Evolutionary conservation across 78 protist species (phyloP).

Genomic region (Pigoraptor vietnamica): DNA sequence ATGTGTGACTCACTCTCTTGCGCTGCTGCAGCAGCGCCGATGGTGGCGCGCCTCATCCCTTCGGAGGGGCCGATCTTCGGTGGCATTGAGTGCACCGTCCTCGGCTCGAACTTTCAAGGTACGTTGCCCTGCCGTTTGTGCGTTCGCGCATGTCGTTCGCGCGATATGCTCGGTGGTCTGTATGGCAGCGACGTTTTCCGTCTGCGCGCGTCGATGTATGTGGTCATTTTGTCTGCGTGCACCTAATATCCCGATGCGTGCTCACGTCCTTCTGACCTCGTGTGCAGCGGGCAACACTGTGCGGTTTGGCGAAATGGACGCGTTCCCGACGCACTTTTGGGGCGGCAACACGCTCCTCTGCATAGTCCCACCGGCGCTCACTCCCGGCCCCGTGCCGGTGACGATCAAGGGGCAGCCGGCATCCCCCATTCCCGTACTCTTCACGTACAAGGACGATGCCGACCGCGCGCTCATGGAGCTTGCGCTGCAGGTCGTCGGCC

Average conservation of each 20-base stretch:
- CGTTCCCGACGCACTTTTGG: not conserved
- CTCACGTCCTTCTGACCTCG: not conserved
- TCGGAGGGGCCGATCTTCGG: not conserved
- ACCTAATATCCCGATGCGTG: not conserved
- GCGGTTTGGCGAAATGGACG: not conserved
- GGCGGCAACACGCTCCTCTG: not conserved
- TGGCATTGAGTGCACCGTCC: conserved; percentile 6
- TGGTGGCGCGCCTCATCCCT: not conserved
- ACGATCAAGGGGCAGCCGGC: not conserved
- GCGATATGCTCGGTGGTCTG: no score
- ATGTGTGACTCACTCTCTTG: no score
- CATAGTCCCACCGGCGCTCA: not conserved
- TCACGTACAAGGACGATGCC: not conserved
- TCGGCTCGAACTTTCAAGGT: conserved; percentile 8
- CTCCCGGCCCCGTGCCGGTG: not conserved
- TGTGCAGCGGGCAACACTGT: not conserved
- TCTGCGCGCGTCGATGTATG: not conserved
- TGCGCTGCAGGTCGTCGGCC: conserved; percentile 6
- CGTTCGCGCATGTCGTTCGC: not conserved
- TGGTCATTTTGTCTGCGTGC: not conserved
- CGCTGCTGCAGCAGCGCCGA: not conserved
- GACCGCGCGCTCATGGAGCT: conserved; percentile 10
- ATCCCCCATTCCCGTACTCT: not conserved
- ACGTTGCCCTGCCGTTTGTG: not conserved
- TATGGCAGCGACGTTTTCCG: no score